A percentile compares a stretch with the other conserved stretches of the same genome.
These are phyloP conservation scores for Pseudevernia furfuracea DNA, from an alignment of 495 filamentous ascomycete species.

Conservation along the genomic window DNA sequence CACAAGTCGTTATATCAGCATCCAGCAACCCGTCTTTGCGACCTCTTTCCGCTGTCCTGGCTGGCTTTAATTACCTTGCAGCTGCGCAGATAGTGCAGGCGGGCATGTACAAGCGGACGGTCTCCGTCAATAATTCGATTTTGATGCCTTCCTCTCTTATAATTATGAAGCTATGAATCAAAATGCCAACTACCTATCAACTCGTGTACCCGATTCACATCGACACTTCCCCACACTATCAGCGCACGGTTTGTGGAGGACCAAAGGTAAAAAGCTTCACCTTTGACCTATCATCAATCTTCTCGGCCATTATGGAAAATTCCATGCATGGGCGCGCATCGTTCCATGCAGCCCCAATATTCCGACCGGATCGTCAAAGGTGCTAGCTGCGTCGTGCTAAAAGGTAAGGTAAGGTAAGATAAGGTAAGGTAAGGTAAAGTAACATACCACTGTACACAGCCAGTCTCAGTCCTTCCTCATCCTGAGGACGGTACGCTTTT, in stretches of 20 bases:
- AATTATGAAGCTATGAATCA: background rate
- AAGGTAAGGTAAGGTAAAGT: too few species aligned
- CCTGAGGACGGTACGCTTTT: background rate
- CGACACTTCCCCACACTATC: background rate
- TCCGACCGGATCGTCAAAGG: background rate
- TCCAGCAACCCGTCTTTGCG: too few species aligned
- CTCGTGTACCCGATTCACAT: background rate
- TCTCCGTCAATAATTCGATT: too few species aligned
- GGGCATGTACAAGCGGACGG: background rate
- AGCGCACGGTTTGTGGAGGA: background rate
- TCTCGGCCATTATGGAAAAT: slow-evolving; percentile 15
- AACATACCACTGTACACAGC: too few species aligned
- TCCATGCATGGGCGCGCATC: slow-evolving; percentile 18
- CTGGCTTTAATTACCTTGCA: too few species aligned
- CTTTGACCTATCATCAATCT: background rate
- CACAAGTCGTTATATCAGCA: too few species aligned
- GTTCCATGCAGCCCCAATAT: background rate
- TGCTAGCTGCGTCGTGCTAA: background rate
- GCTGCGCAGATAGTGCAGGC: background rate
- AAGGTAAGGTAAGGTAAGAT: too few species aligned
- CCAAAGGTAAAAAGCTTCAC: background rate
- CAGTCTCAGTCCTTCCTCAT: too few species aligned
- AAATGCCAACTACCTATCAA: background rate
- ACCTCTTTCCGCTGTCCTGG: background rate
- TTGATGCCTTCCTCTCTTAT: background rate